Percentiles rank a stretch among this genome's conserved stretches.
phyloP scores from a whole-genome alignment of 2,329 filamentous ascomycete species.

The Harringtonia aguacate region DNA sequence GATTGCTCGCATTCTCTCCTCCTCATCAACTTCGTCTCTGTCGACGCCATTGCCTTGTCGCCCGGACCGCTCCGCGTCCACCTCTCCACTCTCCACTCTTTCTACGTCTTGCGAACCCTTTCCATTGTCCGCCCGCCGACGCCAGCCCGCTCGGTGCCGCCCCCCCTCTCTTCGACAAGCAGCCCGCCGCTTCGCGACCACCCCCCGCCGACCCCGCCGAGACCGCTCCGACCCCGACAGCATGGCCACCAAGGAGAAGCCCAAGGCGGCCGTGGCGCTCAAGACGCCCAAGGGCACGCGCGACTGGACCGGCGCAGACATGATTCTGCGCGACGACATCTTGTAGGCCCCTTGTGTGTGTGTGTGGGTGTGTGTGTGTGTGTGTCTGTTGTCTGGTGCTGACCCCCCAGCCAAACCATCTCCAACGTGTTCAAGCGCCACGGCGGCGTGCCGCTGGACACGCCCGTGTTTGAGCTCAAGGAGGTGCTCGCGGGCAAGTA shows the following conservation, averaged over 20 bases:
- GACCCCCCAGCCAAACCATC: constrained; percentile 12
- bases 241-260: constrained; percentile 12
- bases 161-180: no score
- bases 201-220: not conserved
- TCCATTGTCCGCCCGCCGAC: not conserved
- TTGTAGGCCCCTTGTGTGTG: constrained; percentile 26
- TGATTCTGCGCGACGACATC: constrained; percentile 59
- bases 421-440: constrained; percentile 36
- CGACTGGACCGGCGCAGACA: constrained; percentile 57
- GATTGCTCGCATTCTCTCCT: not conserved
- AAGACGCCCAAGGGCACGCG: constrained; percentile 74
- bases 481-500: constrained; percentile 45
- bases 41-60: not conserved
- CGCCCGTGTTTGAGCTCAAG: constrained; percentile 65
- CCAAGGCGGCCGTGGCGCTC: constrained; percentile 29
- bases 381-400: not conserved
- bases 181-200: not conserved
- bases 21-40: not conserved
- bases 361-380: no score
- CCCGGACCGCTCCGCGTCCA: not conserved
- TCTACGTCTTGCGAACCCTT: no score
- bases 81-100: not conserved
- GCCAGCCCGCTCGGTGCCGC: not conserved
- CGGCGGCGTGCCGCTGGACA: constrained; percentile 61
- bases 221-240: not conserved